Evolutionary conservation across 257 asterid genomes (phyloP), one percentile per base, ranked within the genome.

Genomic region (Solanum corneliomulleri): DNA sequence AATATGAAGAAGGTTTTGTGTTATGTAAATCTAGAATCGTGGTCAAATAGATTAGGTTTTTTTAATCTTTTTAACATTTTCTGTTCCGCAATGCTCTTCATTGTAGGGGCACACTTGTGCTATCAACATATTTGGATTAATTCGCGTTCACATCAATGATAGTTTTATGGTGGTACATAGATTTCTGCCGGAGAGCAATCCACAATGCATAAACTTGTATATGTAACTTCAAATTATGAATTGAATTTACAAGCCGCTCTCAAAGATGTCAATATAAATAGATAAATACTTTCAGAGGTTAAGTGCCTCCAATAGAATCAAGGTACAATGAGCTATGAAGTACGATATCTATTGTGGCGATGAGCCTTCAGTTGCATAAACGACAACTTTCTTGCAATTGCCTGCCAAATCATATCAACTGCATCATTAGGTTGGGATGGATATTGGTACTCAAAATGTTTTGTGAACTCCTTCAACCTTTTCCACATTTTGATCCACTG

Each of bases 331-430:
- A 91, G 81, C 86, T 60, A 69, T 6, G 91, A 91, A 87, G 93
- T 92, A 87, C 58, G 89, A 89, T 93, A 96, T 91, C 98, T 86
- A 37, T 93, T 94, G 86, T 90, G 89, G 82, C 94, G 90, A 88
- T 94, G 94, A 80, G 86, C 89, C 85, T 86, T 87, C 89, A 91
- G 88, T 86, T n/a, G 87, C 18, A 89, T 88, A 29, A 83, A 56
- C 52, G 86, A 89, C 42, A 90, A 88, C 94, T 92, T 96, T 29
- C 92, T 91, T 0, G 91, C 86, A 49, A 93, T 89, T 44, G 94
- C 92, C 90, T 93, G 93, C 99, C 99, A 96, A 88, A 96, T 94
- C 99, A 96, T 96, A 76, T 96, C 96, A 86, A 95, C 98, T 23
- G 98, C 97, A 91, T 96, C 97, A 82, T 87, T 85, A 8, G 89